phyloP scores from a whole-genome alignment of 495 filamentous ascomycete genomes.

The Copromyces sp. region DNA sequence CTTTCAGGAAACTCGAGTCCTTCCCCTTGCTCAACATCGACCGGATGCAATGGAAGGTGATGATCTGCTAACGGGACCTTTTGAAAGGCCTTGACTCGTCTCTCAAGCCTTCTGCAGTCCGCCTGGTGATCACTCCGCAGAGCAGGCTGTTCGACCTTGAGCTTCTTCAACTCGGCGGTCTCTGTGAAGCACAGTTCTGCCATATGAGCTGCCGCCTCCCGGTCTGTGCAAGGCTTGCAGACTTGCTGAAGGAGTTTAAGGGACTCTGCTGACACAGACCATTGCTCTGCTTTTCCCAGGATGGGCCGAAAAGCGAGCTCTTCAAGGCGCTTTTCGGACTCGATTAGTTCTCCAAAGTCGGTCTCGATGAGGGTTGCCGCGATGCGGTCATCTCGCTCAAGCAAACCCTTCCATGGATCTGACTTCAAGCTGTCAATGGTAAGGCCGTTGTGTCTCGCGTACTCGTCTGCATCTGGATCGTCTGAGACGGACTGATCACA shows the following conservation, averaged over 20 bases:
- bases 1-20: slow-evolving; percentile 19
- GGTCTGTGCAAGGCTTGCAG: slow-evolving; percentile 7
- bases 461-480: slow-evolving; percentile 21
- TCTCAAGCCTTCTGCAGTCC: slow-evolving; percentile 30
- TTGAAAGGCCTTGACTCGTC: slow-evolving; percentile 20
- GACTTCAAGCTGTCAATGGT: slow-evolving; percentile 19
- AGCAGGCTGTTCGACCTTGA: slow-evolving; percentile 44
- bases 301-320: slow-evolving; percentile 12
- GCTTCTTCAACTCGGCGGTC: slow-evolving; percentile 4
- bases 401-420: slow-evolving; percentile 7
- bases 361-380: slow-evolving; percentile 6
- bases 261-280: slow-evolving; percentile 5
- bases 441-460: slow-evolving; percentile 32
- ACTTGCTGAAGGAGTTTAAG: slow-evolving; percentile 15
- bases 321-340: slow-evolving; percentile 1
- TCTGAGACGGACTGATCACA: not conserved
- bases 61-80: slow-evolving; percentile 25
- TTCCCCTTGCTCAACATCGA: slow-evolving; percentile 39
- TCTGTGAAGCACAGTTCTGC: slow-evolving; percentile 7
- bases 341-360: slow-evolving; percentile 8
- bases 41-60: slow-evolving; percentile 36
- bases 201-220: slow-evolving; percentile 6
- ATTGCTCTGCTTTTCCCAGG: slow-evolving; percentile 11
- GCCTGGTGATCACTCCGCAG: slow-evolving; percentile 39
- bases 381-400: slow-evolving; percentile 8